Evolutionary conservation across 345 rosid genomes (phyloP).

Genomic region (Durio zibethinus): DNA sequence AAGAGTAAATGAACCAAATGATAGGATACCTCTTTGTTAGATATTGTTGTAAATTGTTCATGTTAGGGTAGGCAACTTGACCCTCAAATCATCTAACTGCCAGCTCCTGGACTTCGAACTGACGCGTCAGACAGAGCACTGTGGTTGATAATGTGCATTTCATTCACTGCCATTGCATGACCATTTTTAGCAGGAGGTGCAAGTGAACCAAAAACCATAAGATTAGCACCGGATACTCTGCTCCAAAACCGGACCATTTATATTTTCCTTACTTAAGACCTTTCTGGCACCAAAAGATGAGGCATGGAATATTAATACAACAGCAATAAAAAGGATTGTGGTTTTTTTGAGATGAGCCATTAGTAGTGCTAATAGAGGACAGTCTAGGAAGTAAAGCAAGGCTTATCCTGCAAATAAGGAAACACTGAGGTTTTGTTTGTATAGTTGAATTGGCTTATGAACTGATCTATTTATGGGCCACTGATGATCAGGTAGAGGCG

Average conservation of each 20-base stretch:
- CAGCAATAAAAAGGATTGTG: too few species aligned
- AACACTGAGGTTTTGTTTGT: not conserved
- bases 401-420: not conserved
- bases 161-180: not conserved
- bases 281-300: not conserved
- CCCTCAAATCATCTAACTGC: not conserved
- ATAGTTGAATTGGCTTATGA: not conserved
- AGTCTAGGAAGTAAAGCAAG: not conserved
- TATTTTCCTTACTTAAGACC: not conserved
- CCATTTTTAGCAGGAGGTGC: not conserved
- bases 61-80: not conserved
- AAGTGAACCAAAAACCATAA: not conserved
- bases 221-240: not conserved
- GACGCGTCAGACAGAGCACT: not conserved
- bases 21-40: not conserved
- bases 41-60: not conserved
- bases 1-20: not conserved
- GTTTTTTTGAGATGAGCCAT: constrained; percentile 2
- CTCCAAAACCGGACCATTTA: not conserved
- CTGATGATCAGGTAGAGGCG: not conserved
- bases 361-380: not conserved
- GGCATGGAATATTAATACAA: not conserved
- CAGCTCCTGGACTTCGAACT: not conserved
- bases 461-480: not conserved
- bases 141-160: not conserved